Evolutionary conservation across 2,329 filamentous ascomycete species (phyloP).

Genomic region (Claviceps sp.): DNA sequence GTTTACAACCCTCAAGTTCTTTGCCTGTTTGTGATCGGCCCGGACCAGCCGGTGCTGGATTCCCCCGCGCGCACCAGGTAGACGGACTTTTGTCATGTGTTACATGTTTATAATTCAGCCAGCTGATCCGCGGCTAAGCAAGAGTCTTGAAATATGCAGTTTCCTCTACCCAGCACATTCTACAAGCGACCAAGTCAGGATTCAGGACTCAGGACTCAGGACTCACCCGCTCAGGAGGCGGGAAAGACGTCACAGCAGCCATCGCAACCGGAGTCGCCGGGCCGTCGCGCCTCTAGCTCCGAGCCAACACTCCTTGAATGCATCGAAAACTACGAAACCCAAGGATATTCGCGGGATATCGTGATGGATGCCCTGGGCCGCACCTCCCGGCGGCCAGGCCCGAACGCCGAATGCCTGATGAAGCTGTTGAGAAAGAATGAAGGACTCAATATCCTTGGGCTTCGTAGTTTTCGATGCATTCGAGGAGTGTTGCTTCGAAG

Average conservation of each 20-base stretch:
- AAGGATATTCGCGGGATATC: conserved; percentile 30
- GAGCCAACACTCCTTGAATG: conserved; percentile 17
- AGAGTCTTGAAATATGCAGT: no score
- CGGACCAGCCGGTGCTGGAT: no score
- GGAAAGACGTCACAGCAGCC: conserved; percentile 5
- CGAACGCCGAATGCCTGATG: conserved; percentile 36
- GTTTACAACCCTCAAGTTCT: no score
- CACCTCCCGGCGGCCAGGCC: conserved; percentile 38
- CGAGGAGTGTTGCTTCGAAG: conserved; percentile 12
- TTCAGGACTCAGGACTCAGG: no score
- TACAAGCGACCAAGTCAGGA: not conserved
- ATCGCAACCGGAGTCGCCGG: conserved; percentile 3
- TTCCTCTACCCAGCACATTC: not conserved
- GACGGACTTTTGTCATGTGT: no score
- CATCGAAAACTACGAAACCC: conserved; percentile 25
- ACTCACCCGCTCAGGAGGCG: not conserved
- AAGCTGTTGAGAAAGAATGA: conserved; percentile 31
- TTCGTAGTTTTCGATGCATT: conserved; percentile 27
- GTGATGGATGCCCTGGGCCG: conserved; percentile 38
- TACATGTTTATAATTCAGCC: no score
- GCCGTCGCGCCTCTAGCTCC: no score
- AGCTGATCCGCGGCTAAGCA: no score
- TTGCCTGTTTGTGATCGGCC: no score
- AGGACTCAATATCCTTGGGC: conserved; percentile 27
- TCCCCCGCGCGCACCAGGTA: no score